Evolutionary conservation across 176 grass and related monocot genomes (phyloP).

Genomic region (Coix lacrymajobi): DNA sequence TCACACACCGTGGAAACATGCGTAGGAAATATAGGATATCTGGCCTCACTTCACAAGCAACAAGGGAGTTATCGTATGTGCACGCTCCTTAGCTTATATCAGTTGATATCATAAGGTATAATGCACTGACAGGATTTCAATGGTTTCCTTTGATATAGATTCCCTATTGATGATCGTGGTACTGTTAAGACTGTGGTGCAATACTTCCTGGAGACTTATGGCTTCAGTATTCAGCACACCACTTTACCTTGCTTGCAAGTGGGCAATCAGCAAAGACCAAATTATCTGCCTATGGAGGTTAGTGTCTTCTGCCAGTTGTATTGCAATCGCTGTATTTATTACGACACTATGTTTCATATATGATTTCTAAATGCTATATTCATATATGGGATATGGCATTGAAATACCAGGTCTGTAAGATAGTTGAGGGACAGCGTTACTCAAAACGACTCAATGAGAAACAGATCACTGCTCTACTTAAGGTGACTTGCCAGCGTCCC

Average conservation of each 20-base stretch:
- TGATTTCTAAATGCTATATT: slow-evolving; percentile 1
- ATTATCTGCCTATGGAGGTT: slow-evolving; percentile 95
- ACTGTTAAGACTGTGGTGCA: slow-evolving; percentile 93
- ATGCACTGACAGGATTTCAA: background rate
- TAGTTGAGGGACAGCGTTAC: slow-evolving; percentile 89
- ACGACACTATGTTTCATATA: background rate
- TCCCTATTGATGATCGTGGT: slow-evolving; percentile 79
- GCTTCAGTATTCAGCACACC: slow-evolving; percentile 85
- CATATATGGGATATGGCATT: background rate
- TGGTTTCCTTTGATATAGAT: slow-evolving; percentile 49
- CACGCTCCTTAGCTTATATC: slow-evolving; percentile 2
- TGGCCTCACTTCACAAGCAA: slow-evolving; percentile 85
- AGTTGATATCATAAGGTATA: background rate
- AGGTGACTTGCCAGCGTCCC: slow-evolving; percentile 88
- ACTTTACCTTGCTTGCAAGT: slow-evolving; percentile 92
- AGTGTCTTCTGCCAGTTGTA: background rate
- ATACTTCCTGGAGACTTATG: slow-evolving; percentile 86
- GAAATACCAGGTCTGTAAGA: slow-evolving; percentile 80
- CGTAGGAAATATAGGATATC: slow-evolving; percentile 90
- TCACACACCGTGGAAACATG: slow-evolving; percentile 92
- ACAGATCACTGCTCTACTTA: slow-evolving; percentile 80
- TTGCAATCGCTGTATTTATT: background rate
- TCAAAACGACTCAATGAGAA: slow-evolving; percentile 88
- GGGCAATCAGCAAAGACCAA: slow-evolving; percentile 91
- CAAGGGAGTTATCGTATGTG: slow-evolving; percentile 81